phyloP scores from a whole-genome alignment of 495 filamentous ascomycete genomes.

The Achaetomiella virescens region DNA sequence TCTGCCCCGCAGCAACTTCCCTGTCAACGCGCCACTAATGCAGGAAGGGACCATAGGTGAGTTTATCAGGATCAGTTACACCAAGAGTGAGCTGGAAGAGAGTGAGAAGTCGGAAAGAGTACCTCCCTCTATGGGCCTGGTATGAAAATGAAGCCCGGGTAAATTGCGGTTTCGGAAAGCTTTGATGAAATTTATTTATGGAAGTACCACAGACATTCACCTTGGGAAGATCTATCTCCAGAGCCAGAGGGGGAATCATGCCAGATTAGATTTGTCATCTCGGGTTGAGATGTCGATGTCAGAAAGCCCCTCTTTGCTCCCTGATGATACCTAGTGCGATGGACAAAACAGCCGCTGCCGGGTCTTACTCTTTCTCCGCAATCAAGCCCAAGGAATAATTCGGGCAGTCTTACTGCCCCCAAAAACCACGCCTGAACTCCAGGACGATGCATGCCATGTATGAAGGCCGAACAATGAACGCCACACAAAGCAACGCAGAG shows the following conservation, averaged over 20 bases:
- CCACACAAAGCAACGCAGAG: neutral
- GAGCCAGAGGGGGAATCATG: too few species aligned
- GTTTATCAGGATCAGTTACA: neutral
- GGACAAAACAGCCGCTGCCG: neutral
- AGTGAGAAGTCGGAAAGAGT: too few species aligned
- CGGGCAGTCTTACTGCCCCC: neutral
- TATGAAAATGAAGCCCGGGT: too few species aligned
- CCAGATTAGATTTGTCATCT: too few species aligned
- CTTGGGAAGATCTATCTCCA: too few species aligned
- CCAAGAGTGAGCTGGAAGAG: neutral
- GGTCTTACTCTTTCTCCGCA: neutral
- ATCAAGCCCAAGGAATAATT: neutral
- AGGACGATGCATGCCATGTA: conserved; percentile 4
- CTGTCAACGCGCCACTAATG: neutral
- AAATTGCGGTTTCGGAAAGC: too few species aligned
- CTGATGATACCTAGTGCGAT: neutral
- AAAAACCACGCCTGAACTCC: conserved; percentile 6
- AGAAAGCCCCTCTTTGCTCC: too few species aligned
- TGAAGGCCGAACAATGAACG: neutral
- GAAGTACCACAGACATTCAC: too few species aligned
- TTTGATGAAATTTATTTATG: too few species aligned
- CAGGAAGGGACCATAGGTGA: conserved; percentile 4
- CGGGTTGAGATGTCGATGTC: too few species aligned
- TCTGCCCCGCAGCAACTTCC: conserved; percentile 11
- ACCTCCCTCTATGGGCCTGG: too few species aligned